These are phyloP conservation scores for Thalia dealbata DNA, from an alignment of 176 grass and related monocot genomes.

Conservation along the genomic window DNA sequence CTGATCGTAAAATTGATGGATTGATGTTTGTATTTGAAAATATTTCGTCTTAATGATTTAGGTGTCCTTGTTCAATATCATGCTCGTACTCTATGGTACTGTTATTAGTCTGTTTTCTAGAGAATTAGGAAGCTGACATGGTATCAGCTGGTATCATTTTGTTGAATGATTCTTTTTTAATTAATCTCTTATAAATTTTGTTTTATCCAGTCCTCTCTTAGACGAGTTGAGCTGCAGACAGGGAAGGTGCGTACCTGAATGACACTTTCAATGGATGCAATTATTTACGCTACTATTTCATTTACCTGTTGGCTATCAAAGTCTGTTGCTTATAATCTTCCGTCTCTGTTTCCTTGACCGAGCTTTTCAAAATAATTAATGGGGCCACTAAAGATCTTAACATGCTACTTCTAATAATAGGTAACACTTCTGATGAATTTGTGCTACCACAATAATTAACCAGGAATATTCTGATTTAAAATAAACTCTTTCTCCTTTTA, in stretches of 20 bases:
- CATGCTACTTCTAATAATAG: not conserved
- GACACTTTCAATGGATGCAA: no score
- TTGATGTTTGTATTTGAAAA: not conserved
- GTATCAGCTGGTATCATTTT: not conserved
- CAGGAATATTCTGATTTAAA: not conserved
- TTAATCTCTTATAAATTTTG: constrained; percentile 12
- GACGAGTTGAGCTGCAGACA: constrained; percentile 46
- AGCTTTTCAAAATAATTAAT: not conserved
- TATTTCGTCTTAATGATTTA: not conserved
- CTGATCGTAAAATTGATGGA: not conserved
- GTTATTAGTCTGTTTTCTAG: no score
- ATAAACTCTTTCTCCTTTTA: not conserved
- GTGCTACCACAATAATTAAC: not conserved
- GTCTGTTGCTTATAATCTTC: not conserved
- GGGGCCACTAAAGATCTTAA: not conserved
- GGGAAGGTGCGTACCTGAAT: constrained; percentile 23
- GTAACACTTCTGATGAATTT: no score
- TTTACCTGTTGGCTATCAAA: not conserved
- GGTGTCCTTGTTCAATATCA: not conserved
- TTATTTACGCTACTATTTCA: not conserved
- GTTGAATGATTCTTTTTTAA: not conserved
- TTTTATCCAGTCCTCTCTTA: constrained; percentile 52
- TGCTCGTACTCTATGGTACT: not conserved
- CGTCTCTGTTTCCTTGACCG: not conserved
- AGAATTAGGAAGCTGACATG: no score